phyloP scores from a whole-genome alignment of 139 green algal species.

The Asterochloris sp. region DNA sequence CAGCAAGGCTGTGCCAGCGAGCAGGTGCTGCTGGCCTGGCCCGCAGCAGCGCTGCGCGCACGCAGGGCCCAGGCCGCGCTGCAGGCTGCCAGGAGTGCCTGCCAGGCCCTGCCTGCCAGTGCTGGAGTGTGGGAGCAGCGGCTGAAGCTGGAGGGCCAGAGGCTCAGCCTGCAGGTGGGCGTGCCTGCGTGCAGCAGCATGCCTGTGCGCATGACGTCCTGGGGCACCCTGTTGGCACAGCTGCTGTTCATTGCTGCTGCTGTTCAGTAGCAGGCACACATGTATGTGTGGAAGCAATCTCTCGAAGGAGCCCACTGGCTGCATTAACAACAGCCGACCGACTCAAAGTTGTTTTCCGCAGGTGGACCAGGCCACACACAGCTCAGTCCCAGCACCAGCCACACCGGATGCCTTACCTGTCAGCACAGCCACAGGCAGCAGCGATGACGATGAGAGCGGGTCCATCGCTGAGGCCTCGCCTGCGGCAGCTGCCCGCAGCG shows the following conservation, averaged over 20 bases:
- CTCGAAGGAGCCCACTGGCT: not conserved
- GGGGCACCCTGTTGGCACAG: not conserved
- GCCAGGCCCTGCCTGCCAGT: constrained; percentile 21
- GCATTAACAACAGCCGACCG: not conserved
- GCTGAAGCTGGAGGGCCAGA: constrained; percentile 35
- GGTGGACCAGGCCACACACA: too few species aligned
- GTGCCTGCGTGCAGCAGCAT: not conserved
- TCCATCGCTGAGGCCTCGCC: too few species aligned
- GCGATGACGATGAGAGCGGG: too few species aligned
- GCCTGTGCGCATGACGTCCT: not conserved
- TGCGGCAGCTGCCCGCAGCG: too few species aligned
- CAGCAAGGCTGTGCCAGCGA: constrained; percentile 10
- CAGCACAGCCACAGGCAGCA: too few species aligned
- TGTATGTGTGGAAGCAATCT: not conserved
- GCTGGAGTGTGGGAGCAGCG: constrained; percentile 33
- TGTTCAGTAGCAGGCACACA: not conserved
- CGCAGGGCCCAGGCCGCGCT: constrained; percentile 32
- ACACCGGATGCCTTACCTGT: too few species aligned
- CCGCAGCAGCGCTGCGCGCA: constrained; percentile 26
- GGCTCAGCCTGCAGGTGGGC: constrained; percentile 11
- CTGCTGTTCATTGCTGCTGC: not conserved
- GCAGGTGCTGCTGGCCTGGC: constrained; percentile 33
- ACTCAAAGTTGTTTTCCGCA: too few species aligned
- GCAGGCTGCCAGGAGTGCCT: constrained; percentile 27
- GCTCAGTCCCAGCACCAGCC: too few species aligned